Conservation (phyloP, 1,139 yeast genomes). For the Blastobotrys capitulatus region DNA sequence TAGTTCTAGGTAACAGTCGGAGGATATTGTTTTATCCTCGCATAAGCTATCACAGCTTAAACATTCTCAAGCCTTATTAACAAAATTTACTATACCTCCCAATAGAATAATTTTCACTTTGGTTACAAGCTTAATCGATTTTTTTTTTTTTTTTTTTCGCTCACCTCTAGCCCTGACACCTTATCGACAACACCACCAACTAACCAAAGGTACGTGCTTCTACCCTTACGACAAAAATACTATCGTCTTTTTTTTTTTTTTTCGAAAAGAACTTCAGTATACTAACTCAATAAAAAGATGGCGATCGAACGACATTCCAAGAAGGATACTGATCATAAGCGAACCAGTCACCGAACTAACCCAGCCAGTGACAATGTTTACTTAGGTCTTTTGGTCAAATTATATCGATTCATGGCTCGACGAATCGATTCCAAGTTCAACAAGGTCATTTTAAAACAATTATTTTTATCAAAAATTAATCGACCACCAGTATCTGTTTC, state of each 20-base stretch:
- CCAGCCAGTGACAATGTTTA: constrained; percentile 99
- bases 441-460: constrained; percentile 90
- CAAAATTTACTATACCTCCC: too few relatives aligned
- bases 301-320: constrained; percentile 69
- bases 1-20: too few relatives aligned
- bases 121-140: too few relatives aligned
- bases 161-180: too few relatives aligned
- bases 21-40: too few relatives aligned
- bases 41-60: not conserved
- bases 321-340: constrained; percentile 62
- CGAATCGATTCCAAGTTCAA: constrained; percentile 97
- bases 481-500: constrained; percentile 98
- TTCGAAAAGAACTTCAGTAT: not conserved
- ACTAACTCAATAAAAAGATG: constrained; percentile 41
- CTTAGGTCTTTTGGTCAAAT: constrained; percentile 95
- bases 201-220: too few relatives aligned
- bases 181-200: too few relatives aligned
- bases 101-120: too few relatives aligned
- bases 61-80: too few relatives aligned
- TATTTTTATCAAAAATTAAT: constrained; percentile 97
- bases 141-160: too few relatives aligned
- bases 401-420: constrained; percentile 98
- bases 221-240: too few relatives aligned
- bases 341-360: constrained; percentile 96
- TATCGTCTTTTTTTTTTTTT: not conserved